Percentiles rank a stretch among this genome's conserved stretches.
Conservation (phyloP, 2,329 filamentous ascomycete genomes). For the Sarocladium strictum region DNA sequence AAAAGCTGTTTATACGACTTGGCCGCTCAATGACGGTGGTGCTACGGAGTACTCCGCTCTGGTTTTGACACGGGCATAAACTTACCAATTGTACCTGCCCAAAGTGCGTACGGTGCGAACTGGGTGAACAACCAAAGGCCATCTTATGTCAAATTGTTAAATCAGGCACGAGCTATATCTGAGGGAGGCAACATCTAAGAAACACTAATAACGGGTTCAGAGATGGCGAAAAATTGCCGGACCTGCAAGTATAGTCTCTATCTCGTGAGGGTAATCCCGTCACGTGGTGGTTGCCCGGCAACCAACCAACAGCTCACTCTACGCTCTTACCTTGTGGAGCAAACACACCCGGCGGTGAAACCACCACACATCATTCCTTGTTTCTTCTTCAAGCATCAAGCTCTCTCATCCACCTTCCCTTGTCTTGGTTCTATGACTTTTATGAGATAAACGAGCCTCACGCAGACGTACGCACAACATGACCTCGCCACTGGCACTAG, state of each 20-base stretch:
- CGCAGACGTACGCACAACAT: slow-evolving; percentile 17
- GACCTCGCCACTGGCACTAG: slow-evolving; percentile 35
- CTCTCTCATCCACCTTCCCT: background rate
- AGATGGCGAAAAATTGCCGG: too few species aligned
- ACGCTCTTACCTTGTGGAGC: background rate
- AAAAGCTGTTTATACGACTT: slow-evolving; percentile 5
- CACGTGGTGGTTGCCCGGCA: slow-evolving; percentile 9
- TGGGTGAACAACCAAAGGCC: too few species aligned
- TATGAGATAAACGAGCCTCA: background rate
- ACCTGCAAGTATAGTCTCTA: background rate
- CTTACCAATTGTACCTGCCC: too few species aligned
- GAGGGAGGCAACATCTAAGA: too few species aligned
- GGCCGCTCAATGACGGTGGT: too few species aligned
- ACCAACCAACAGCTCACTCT: background rate
- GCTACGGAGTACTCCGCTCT: too few species aligned
- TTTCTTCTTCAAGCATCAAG: background rate
- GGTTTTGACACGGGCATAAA: too few species aligned
- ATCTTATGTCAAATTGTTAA: too few species aligned
- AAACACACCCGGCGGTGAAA: background rate
- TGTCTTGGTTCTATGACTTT: background rate
- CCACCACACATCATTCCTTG: background rate
- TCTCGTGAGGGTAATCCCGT: background rate
- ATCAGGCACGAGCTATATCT: too few species aligned
- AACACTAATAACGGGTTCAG: too few species aligned
- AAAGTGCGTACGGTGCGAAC: too few species aligned